These are phyloP conservation scores for Naematelia aurantialba DNA, from an alignment of 768 basidiomycete species.

Conservation along the genomic window DNA sequence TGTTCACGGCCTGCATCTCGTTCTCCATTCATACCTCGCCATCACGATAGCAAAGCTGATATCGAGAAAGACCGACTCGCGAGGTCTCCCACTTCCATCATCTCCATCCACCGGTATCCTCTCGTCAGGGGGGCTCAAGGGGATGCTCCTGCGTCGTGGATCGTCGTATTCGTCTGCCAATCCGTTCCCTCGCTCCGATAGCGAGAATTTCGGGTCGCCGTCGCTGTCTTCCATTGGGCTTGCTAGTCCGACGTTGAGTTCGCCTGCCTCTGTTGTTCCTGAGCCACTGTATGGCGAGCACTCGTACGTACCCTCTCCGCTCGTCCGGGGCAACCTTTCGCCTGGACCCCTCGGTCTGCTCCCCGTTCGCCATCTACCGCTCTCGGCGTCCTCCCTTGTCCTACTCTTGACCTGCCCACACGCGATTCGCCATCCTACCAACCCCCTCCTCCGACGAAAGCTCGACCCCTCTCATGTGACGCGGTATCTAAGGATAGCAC, in stretches of 20 bases:
- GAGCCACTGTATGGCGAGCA: slow-evolving; percentile 69
- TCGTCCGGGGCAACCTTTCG: no score
- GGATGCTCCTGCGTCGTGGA: slow-evolving; percentile 82
- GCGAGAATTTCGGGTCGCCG: slow-evolving; percentile 23
- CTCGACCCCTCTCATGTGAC: no score
- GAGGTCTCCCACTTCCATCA: slow-evolving; percentile 79
- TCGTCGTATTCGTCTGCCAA: slow-evolving; percentile 63
- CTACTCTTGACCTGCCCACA: neutral
- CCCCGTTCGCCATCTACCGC: no score
- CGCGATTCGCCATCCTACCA: no score
- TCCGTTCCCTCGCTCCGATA: slow-evolving; percentile 22
- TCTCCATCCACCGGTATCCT: slow-evolving; percentile 61
- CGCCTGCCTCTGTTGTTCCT: slow-evolving; percentile 54
- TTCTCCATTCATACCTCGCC: neutral
- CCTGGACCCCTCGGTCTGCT: no score
- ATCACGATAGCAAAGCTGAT: slow-evolving; percentile 13
- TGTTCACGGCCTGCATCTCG: no score
- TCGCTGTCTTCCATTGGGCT: slow-evolving; percentile 42
- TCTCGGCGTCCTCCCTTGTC: no score
- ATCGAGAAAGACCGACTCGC: slow-evolving; percentile 69
- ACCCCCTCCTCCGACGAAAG: no score
- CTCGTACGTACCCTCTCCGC: slow-evolving; percentile 24
- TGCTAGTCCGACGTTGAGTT: slow-evolving; percentile 39
- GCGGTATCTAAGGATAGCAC: no score
- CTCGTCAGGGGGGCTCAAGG: slow-evolving; percentile 76